Percentiles rank a stretch among this genome's conserved stretches.
Evolutionary conservation across 169 alveolate genomes (phyloP).

Genomic region (Miamiensis avidus): DNA sequence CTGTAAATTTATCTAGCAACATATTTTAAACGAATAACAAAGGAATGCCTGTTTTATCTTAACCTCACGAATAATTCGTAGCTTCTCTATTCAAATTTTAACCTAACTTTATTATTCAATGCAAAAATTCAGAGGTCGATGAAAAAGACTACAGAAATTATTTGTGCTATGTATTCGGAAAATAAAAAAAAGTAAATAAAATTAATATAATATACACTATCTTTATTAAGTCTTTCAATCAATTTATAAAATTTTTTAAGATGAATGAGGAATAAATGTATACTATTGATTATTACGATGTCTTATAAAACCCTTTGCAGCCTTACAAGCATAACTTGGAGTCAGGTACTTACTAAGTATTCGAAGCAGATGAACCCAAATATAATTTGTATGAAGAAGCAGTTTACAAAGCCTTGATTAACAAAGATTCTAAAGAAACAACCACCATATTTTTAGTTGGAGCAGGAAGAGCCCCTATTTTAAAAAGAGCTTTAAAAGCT

Average conservation of each 20-base stretch:
- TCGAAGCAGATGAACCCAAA: constrained; percentile 80
- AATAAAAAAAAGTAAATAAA: background rate
- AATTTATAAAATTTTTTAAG: background rate
- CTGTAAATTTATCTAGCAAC: background rate
- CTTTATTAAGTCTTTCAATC: background rate
- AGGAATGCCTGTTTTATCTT: constrained; percentile 1
- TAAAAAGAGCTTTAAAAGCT: constrained; percentile 73
- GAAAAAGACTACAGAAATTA: constrained; percentile 1
- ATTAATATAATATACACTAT: background rate
- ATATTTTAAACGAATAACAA: constrained; percentile 19
- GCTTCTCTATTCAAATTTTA: background rate
- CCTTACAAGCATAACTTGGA: constrained; percentile 76
- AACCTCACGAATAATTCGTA: background rate
- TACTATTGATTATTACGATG: constrained; percentile 57
- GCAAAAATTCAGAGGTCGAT: background rate
- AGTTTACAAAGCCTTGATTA: constrained; percentile 43
- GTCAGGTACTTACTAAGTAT: constrained; percentile 75
- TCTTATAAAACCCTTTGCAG: constrained; percentile 64
- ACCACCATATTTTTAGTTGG: constrained; percentile 75
- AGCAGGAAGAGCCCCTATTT: constrained; percentile 89
- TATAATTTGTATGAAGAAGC: constrained; percentile 80
- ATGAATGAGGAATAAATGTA: background rate
- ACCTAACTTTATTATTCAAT: background rate
- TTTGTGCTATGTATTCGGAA: constrained; percentile 15
- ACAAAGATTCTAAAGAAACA: constrained; percentile 21